Evolutionary conservation across 352 stramenopile species (phyloP), one percentile per base, ranked within the genome.

Genomic region (Pythium aristosporum): DNA sequence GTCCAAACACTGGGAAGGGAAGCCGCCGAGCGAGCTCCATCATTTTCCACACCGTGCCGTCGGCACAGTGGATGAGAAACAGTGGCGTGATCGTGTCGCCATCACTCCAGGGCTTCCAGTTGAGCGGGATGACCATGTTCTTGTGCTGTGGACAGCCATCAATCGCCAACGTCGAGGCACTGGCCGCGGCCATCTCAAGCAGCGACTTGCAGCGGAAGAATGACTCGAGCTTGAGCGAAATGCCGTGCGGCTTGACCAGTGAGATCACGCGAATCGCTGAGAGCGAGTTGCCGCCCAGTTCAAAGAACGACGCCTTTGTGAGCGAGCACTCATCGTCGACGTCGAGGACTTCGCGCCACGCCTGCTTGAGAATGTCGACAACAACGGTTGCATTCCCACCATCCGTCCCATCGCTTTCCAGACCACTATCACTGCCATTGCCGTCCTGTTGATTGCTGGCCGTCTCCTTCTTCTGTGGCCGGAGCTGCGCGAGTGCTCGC

Each of bases 271-370:
- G 81, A n/a, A 89, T 86, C 43, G 81, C 81, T 12, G 73, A 65
- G 18, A 92, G 64, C 10, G 82, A 91, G 32, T 89, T 80, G 12
- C 84, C 84, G 5, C 84, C 84, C 13, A 91, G 44, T 44, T 87
- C 77, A 51, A 92, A 90, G 58, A 91, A 92, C 1, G 79, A 85
- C 13, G 52, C 62, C 0, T 68, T 61, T 42, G 68, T 55, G 43
- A 78, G 61, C 46, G 47, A 58, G 9, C 36, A 50, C 6, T 84
- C 55, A n/a, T 60, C 51, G 11, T 78, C 63, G 11, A 89, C 47
- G 4, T 68, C 62, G 7, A 89, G 74, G 32, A 69, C 75, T 72
- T 88, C 73, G 2, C 47, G 49, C 77, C 80, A 89, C 56, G 80
- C 71, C 21, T 85, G 74, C 39, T 69, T 72, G 34, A 89, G 64